phyloP scores from a whole-genome alignment of 2,329 filamentous ascomycete species.

The Microcyclosporella mali region DNA sequence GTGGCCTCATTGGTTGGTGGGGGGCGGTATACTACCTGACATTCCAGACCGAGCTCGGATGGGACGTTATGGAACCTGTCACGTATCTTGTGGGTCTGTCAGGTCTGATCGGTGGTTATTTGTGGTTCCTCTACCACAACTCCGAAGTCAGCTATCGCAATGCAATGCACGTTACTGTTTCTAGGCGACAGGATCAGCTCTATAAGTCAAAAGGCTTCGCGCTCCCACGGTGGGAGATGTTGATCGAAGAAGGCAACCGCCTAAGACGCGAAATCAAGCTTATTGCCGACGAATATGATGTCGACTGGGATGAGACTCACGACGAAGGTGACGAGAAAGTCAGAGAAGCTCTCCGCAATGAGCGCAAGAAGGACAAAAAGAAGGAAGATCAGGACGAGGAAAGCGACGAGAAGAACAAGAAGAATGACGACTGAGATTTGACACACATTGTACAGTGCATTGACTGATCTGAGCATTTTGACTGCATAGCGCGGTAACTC shows the following conservation, averaged over 20 bases:
- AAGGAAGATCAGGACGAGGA: constrained; percentile 18
- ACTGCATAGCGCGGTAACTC: neutral
- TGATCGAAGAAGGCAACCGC: constrained; percentile 74
- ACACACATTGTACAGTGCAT: constrained; percentile 1
- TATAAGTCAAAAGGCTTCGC: constrained; percentile 75
- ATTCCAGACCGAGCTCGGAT: constrained; percentile 69
- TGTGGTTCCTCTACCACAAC: constrained; percentile 93
- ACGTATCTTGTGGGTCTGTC: constrained; percentile 84
- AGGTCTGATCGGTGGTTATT: constrained; percentile 80
- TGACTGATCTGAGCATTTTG: neutral
- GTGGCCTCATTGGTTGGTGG: constrained; percentile 70
- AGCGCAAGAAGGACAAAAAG: constrained; percentile 24
- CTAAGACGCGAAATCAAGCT: constrained; percentile 72
- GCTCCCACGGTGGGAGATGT: constrained; percentile 64
- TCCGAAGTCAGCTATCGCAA: constrained; percentile 77
- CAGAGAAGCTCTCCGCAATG: constrained; percentile 52
- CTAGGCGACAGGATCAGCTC: constrained; percentile 65
- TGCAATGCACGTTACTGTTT: constrained; percentile 82
- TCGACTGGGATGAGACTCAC: constrained; percentile 55
- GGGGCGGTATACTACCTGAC: constrained; percentile 65
- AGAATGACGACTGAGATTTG: constrained; percentile 40
- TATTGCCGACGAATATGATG: constrained; percentile 80
- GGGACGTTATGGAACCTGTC: constrained; percentile 86
- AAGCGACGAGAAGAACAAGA: constrained; percentile 50
- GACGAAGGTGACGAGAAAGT: constrained; percentile 30